Evolutionary conservation across 1,284 basidiomycete genomes (phyloP).

Genomic region (Cutaneotrichosporon dermatis): DNA sequence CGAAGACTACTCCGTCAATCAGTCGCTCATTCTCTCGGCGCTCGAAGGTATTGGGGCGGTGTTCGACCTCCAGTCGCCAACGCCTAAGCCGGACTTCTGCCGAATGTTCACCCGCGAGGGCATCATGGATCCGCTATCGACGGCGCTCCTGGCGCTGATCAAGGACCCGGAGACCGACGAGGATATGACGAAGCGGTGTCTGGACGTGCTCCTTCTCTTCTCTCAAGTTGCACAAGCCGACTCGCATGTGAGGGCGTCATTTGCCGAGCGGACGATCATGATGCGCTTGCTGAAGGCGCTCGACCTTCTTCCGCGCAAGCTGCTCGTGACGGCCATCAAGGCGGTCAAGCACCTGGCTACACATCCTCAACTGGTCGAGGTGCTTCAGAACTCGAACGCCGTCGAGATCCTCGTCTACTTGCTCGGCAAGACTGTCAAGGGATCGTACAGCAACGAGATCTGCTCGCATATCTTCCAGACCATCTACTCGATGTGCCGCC

Average conservation of each 20-base stretch:
- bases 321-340: conserved; percentile 83
- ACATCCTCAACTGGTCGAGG: conserved; percentile 80
- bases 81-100: conserved; percentile 96
- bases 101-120: conserved; percentile 97
- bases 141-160: conserved; percentile 83
- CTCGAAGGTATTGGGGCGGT: conserved; percentile 91
- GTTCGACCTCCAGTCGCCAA: conserved; percentile 85
- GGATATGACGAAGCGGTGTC: conserved; percentile 80
- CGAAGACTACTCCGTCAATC: conserved; percentile 86
- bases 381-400: conserved; percentile 91
- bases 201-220: conserved; percentile 85
- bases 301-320: conserved; percentile 73
- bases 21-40: conserved; percentile 86
- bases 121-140: conserved; percentile 83
- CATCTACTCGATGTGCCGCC: conserved; percentile 87
- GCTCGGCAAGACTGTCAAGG: conserved; percentile 72
- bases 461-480: conserved; percentile 78
- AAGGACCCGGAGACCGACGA: conserved; percentile 62
- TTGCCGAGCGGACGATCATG: conserved; percentile 83
- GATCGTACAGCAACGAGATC: conserved; percentile 81
- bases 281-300: conserved; percentile 78
- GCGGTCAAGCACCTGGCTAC: conserved; percentile 95
- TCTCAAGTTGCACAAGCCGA: conserved; percentile 94
- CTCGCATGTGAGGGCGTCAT: conserved; percentile 80
- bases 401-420: conserved; percentile 84